Base-by-base conservation (phyloP, 1,284 basidiomycete genomes). In the Cutaneotrichosporon spelunceum region DNA sequence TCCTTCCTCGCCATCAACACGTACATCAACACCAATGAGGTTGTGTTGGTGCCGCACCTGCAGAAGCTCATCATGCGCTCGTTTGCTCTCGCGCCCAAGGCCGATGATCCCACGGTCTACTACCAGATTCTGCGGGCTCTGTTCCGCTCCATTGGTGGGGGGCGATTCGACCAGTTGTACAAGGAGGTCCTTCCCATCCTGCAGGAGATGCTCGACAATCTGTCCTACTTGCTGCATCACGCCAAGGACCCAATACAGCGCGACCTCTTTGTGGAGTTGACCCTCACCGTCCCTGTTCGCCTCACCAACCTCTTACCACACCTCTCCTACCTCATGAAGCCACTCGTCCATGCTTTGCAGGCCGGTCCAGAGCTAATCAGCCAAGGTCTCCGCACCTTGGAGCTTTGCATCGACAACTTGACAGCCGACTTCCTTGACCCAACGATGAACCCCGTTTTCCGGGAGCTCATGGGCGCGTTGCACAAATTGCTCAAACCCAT, bases 351-450 rank as follows among this genome's bases (percentile, higher is more conserved):
- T 55, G 94, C 96, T 11, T 82, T 99, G 52, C 88, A 90, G 64
- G 93, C 93, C 24, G 86, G 85, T 44, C 85, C 89, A 4, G 95
- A 99, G 63, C 86, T 98, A 54, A 90, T 99, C 61, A 89, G 92
- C 49, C 96, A 99, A 81, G 96, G 96, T 48, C 82, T 99, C 34
- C 87, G 97, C 6, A 99, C 96, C 0, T 85, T 99, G 62, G 97
- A 99, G 79, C 84, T 99, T n/a, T 99, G 95, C 80, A 97, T 99
- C 75, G 97, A 99, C 82, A 99, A 99, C 73, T 84, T 99, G 26
- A 98, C 94, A 0, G 93, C 94, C 21, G 96, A 99, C 76, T 99
- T 99, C 82, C 84, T 99, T 29, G 96, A 99, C 72, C 97, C 96
- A 0, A 96, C 94, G 2, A 87, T 99, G 73, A 91, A 88, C 65